Evolutionary conservation across 2,329 filamentous ascomycete species (phyloP), one percentile per base, ranked within the genome.

Genomic region (Xylariaceae sp.): DNA sequence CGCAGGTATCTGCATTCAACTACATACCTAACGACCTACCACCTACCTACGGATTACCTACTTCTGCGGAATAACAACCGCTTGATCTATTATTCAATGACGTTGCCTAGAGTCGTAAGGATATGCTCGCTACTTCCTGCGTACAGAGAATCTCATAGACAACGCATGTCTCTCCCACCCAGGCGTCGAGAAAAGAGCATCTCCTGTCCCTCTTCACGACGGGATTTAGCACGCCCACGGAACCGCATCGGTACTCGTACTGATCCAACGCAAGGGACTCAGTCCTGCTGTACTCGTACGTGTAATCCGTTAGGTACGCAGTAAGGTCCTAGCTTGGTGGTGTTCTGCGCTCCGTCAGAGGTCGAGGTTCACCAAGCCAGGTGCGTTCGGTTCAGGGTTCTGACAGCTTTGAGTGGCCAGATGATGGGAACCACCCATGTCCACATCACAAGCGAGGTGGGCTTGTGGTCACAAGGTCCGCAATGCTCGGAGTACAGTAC

Each of bases 381-480:
- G 58, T 56, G 48, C 55, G 55, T 57, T 42, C 18, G 54, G 35
- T 54, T 59, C 58, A 62, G 62, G 59, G 59, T 59, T 47, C n/a
- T 30, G 39, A 15, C n/a, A 23, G 23, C 17, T 45, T 50, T 48
- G 30, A 64, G 53, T 64, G 62, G 62, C 34, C 48, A 30, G 49
- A 11, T 34, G 6, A 18, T 23, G 9, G n/a, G n/a, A 52, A 49
- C 13, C 37, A 48, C 35, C 58, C 58, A 13, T 60, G 52, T 55
- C 44, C 11, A 17, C 17, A 56, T 55, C 64, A 64, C 55, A 60
- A 49, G 13, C 34, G 10, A 62, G 55, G 62, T 63, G 62, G 62
- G 42, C 55, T 58, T 60, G n/a, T 51, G 64, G 62, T 66, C 64
- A 66, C 64, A 66, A 64, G 64, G 56, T 62, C 54, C 56, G 37